Percentiles rank a stretch among this genome's conserved stretches.
phyloP scores from a whole-genome alignment of 2,329 filamentous ascomycete genomes.

The Phyllosticta ampelicida region DNA sequence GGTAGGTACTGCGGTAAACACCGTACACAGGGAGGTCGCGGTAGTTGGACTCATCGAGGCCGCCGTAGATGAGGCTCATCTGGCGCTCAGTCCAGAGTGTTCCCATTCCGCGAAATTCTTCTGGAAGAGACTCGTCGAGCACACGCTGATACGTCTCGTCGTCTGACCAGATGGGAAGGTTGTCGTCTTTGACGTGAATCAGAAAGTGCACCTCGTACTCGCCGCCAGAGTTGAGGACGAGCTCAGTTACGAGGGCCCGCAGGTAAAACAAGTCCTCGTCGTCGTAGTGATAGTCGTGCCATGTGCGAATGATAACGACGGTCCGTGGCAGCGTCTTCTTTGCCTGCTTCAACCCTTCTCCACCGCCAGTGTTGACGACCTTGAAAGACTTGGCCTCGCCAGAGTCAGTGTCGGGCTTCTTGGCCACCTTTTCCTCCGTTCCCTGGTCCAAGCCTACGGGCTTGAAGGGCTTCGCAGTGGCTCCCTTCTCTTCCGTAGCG shows the following conservation, averaged over 20 bases:
- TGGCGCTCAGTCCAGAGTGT: conserved; percentile 43
- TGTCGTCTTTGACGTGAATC: conserved; percentile 71
- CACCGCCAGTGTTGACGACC: conserved; percentile 9
- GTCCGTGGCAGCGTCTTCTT: conserved; percentile 46
- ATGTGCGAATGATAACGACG: conserved; percentile 71
- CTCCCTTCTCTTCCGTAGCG: neutral
- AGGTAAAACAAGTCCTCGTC: conserved; percentile 74
- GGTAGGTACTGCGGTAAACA: conserved; percentile 63
- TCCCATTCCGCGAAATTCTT: conserved; percentile 42
- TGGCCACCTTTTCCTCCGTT: conserved; percentile 1
- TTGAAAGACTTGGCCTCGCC: conserved; percentile 15
- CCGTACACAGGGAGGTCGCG: conserved; percentile 58
- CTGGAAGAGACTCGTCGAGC: conserved; percentile 37
- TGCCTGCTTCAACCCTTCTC: conserved; percentile 12
- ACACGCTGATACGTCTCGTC: conserved; percentile 60
- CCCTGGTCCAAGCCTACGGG: neutral
- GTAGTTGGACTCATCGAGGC: conserved; percentile 39
- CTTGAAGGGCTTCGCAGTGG: neutral
- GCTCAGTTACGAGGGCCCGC: conserved; percentile 68
- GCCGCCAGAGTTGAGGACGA: conserved; percentile 65
- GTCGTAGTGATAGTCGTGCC: conserved; percentile 69
- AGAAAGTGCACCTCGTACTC: conserved; percentile 78
- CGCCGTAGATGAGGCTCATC: conserved; percentile 45
- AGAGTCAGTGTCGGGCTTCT: conserved; percentile 11
- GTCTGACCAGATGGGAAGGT: conserved; percentile 72